Base-by-base conservation (phyloP, 177 flowering plant genomes). In the Vitis hybrid region DNA sequence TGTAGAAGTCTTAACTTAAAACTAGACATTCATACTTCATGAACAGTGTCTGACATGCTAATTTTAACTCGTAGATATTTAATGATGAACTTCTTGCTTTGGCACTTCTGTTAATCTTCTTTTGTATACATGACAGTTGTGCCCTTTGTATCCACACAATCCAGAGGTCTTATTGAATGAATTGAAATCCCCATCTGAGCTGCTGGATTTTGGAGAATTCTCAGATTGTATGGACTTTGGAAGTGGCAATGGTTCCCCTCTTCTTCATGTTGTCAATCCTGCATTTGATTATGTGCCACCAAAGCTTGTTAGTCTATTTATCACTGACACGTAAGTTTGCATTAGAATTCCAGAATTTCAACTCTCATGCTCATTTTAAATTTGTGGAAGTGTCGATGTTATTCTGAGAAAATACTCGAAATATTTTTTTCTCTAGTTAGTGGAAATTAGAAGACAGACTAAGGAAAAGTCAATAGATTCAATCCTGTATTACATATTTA, bases 281-380 rank as follows among this genome's bases (percentile, higher is more conserved):
- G 81, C 97, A 57, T 96, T 96, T 81, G 98, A 96, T 78, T 96
- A 92, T 74, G 97, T 96, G 61, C 99, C 99, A 32, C 99, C 99
- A 66, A 87, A 92, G 79, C 97, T 96, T 77, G 99, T 96, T 76
- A 96, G 90, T 75, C 83, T 96, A 51, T 96, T 96, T 67, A 94
- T 96, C 58, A 96, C 98, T 45, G 99, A 96, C 82, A 89, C 94
- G 98, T 96, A 89, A 92, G 99, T 63, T 70, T 57, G 26, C 51
- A 51, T 45, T 69, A 56, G 48, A 21, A 34, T 34, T 50, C 61
- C 17, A 49, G n/a, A 34, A 19, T 18, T 74, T 57, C 11, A 17
- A 26, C 45, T 18, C 26, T 15, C 61, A 23, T n/a, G 19, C 65
- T 18, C n/a, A 4, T 26, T 39, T 52, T 17, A 56, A 52, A 3